Conservation (phyloP, 345 rosid genomes). For the Sisymbrium irio region DNA sequence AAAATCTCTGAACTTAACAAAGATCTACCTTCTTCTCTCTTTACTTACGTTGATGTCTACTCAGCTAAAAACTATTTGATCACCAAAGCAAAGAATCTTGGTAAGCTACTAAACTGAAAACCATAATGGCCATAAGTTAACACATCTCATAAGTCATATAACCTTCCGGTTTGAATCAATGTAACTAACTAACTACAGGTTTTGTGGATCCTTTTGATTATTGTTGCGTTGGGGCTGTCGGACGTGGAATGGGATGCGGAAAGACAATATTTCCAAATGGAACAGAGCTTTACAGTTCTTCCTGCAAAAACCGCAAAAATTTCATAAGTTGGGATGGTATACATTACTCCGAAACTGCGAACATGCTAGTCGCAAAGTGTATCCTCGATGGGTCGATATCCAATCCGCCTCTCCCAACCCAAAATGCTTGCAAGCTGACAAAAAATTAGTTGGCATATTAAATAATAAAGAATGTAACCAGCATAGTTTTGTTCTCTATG, state of each 20-base stretch:
- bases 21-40: constrained; percentile 45
- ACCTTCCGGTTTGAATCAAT: not conserved
- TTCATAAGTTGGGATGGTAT: constrained; percentile 84
- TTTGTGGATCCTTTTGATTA: constrained; percentile 59
- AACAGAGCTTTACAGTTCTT: constrained; percentile 53
- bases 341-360: constrained; percentile 65
- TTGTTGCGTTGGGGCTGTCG: constrained; percentile 65
- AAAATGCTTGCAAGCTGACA: constrained; percentile 9
- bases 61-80: constrained; percentile 58
- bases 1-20: constrained; percentile 38
- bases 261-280: constrained; percentile 58
- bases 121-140: not conserved
- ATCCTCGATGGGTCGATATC: constrained; percentile 54
- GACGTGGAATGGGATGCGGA: constrained; percentile 64
- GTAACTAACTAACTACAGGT: constrained; percentile 42
- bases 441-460: not conserved
- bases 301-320: constrained; percentile 51
- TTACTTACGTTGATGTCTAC: constrained; percentile 68
- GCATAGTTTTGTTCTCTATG: not conserved
- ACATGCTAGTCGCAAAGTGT: constrained; percentile 43
- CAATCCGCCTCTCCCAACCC: constrained; percentile 40
- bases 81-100: constrained; percentile 46
- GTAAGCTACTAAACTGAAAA: constrained; percentile 33
- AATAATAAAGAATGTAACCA: not conserved
- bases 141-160: not conserved